Conservation (phyloP, 768 basidiomycete species). For the Leccinum rimulosum region DNA sequence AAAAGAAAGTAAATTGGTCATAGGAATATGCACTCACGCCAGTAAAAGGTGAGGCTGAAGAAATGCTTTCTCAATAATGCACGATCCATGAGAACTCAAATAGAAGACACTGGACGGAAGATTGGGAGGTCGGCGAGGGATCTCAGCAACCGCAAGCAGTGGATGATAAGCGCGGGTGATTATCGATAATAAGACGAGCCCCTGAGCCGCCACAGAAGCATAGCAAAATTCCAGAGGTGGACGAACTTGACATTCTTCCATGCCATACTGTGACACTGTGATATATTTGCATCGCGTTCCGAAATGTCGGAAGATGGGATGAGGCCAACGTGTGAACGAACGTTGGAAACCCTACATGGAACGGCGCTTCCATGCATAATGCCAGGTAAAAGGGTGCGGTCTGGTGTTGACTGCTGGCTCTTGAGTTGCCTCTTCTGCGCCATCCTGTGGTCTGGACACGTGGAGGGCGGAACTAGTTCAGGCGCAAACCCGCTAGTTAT, state of each 20-base stretch:
- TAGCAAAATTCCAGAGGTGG: conserved; percentile 21
- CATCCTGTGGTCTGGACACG: neutral
- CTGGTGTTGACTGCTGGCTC: neutral
- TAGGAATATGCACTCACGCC: conserved; percentile 7
- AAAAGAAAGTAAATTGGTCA: conserved; percentile 2
- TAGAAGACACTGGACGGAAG: neutral
- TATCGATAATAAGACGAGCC: conserved; percentile 23
- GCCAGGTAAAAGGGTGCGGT: neutral
- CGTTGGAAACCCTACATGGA: conserved; percentile 11
- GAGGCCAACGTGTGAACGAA: conserved; percentile 18
- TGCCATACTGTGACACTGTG: conserved; percentile 16
- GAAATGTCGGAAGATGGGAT: conserved; percentile 11
- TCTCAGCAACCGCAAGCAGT: conserved; percentile 2
- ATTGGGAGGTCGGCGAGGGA: neutral
- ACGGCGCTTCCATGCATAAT: neutral
- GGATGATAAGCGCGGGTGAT: conserved; percentile 23
- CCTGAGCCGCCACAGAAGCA: conserved; percentile 29
- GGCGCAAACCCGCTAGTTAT: conserved; percentile 12
- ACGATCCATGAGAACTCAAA: neutral
- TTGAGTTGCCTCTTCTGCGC: conserved; percentile 4
- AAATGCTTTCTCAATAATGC: neutral
- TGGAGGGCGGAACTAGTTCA: conserved; percentile 3
- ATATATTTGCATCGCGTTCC: conserved; percentile 16
- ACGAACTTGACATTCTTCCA: conserved; percentile 18
- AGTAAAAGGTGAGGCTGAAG: neutral